Conservation (phyloP, 2,329 filamentous ascomycete genomes). For the Phyllosticta citrichinensis region DNA sequence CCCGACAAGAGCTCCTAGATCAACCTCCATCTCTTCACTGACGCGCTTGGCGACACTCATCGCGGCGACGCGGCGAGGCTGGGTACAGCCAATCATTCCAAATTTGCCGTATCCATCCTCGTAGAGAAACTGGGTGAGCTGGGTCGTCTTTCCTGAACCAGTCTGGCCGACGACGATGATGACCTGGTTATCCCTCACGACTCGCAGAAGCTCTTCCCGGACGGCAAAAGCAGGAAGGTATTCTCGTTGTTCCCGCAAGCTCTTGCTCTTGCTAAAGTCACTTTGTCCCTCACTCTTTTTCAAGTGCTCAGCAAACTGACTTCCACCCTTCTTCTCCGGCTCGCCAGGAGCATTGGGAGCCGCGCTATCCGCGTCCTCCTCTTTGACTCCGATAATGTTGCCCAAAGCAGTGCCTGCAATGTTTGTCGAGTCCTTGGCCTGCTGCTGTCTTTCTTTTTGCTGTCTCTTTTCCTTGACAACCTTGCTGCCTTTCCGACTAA, state of each 20-base stretch:
- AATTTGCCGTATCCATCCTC: constrained; percentile 85
- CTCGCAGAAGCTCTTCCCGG: constrained; percentile 78
- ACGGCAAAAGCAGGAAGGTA: constrained; percentile 94
- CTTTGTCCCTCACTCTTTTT: constrained; percentile 78
- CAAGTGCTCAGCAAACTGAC: constrained; percentile 83
- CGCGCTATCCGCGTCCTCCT: constrained; percentile 81
- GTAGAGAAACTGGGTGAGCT: constrained; percentile 89
- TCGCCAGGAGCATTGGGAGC: constrained; percentile 59
- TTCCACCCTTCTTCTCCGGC: constrained; percentile 44
- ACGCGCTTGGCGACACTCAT: constrained; percentile 99
- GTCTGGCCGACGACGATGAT: constrained; percentile 96
- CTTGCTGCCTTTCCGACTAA: constrained; percentile 87
- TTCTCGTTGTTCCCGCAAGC: constrained; percentile 80
- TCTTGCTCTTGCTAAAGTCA: constrained; percentile 87
- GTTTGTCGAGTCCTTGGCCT: constrained; percentile 90
- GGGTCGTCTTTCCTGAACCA: constrained; percentile 94
- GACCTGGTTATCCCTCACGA: constrained; percentile 95
- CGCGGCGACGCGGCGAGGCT: constrained; percentile 88
- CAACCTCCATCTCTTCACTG: constrained; percentile 95
- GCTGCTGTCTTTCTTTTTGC: constrained; percentile 84
- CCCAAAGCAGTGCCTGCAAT: constrained; percentile 84
- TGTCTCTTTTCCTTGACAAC: constrained; percentile 87
- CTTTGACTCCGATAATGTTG: constrained; percentile 91
- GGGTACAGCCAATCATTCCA: constrained; percentile 93
- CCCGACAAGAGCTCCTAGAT: constrained; percentile 75